Evolutionary conservation across 1,284 basidiomycete genomes (phyloP).

Genomic region (Pterulicium gracile): DNA sequence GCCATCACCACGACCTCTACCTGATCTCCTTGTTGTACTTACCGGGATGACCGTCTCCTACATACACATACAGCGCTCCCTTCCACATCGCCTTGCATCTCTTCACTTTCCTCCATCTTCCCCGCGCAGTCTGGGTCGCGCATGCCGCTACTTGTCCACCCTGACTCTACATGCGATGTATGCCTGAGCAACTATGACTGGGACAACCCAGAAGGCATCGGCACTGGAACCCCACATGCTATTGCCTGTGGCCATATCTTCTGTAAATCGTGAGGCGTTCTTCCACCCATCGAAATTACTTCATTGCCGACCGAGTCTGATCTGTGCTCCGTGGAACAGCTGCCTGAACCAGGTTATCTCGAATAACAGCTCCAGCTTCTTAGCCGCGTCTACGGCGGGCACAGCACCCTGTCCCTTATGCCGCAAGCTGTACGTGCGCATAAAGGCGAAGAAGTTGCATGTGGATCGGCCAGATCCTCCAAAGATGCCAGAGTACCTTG

Average conservation of each 20-base stretch:
- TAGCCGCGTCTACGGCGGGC: not conserved
- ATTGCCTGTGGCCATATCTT: not conserved
- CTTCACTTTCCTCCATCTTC: no score
- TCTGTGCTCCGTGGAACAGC: not conserved
- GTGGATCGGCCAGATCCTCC: not conserved
- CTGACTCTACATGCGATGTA: not conserved
- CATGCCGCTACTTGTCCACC: not conserved
- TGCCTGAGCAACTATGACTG: not conserved
- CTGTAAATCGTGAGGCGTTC: not conserved
- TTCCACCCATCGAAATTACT: not conserved
- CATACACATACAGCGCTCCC: no score
- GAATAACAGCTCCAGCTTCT: not conserved
- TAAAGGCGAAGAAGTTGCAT: not conserved
- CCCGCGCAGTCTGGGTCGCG: no score
- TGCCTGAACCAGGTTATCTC: no score
- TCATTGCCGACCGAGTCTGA: not conserved
- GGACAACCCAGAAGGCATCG: not conserved
- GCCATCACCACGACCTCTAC: conserved; percentile 1
- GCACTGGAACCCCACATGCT: not conserved
- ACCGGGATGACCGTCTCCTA: no score
- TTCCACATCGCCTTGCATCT: no score
- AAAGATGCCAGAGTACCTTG: not conserved
- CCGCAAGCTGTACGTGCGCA: not conserved
- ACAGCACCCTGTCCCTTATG: not conserved
- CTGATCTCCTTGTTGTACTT: no score